Base-by-base conservation (phyloP, 371 early-diverging fungal genomes). In the Rhizomucor miehei region DNA sequence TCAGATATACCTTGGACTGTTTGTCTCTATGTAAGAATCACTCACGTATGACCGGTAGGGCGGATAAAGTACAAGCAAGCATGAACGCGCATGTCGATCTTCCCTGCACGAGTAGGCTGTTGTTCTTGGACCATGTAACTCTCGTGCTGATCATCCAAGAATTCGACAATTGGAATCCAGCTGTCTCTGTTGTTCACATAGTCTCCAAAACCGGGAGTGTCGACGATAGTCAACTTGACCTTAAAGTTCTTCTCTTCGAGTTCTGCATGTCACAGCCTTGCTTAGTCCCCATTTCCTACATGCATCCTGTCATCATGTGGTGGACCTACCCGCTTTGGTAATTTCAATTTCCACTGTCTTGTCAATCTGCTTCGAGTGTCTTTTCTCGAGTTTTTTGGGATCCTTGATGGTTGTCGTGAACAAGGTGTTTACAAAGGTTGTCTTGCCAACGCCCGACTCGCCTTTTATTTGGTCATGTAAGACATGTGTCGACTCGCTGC, bases 241-340 rank as follows among this genome's bases (percentile, higher is more conserved):
- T 86, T 87, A 81, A 98, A 97, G 71, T 89, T 90, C 75, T 95
- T 94, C 75, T 98, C 98, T 74, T 95, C 96, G 52, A 98, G 80
- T 60, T 93, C 95, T 91, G 41, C 14, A 41, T 6, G 41, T 16
- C 12, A 6, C 12, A 14, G 41, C 41, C 12, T 11, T 19, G 19
- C 11, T 41, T 19, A 41, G 41, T 12, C 6, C 41, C 19, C 19
- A 6, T 19, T 16, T 14, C 3, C 41, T 41, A 6, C 14, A 41
- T 19, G 41, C 41, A 14, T 19, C 41, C 41, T 41, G 38, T 10
- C 12, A 6, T 19, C 19, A 16, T 41, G 11, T 51, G 25, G n/a
- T 12, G 12, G n/a, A 14, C 57, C 35, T 50, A 44, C 57, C 57
- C 9, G 57, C 57, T 45, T 57, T 57, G 36, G 57, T 57, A 35